Evolutionary conservation across 2,329 filamentous ascomycete genomes (phyloP), one percentile per base, ranked within the genome.

Genomic region (Aureobasidium mangrovei): DNA sequence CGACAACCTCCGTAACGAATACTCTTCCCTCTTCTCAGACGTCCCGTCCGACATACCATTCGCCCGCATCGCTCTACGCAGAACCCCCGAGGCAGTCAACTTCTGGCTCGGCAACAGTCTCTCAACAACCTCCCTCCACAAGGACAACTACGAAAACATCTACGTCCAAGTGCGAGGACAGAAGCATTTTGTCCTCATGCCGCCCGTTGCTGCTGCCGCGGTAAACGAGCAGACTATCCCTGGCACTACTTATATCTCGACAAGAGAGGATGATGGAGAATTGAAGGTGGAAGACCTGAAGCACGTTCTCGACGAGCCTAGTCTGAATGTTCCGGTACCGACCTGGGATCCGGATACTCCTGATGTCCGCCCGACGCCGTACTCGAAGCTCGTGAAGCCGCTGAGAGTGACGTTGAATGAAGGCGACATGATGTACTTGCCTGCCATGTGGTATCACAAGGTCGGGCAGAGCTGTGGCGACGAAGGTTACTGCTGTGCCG

Each of bases 391-490:
- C 8, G 81, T 80, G 0, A 70, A 70, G 45, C 83, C 85, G 5
- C 61, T 89, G 58, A 73, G 77, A n/a, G 81, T 91, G 1, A 86
- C 83, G 0, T 69, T 93, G 3, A 68, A 83, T 1, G 78, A 82
- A 7, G 87, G 87, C 0, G 88, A 93, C 65, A 88, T 93, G 82
- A 68, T 93, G 12, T 93, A 93, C 69, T 72, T 93, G 31, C 88
- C 88, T 5, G 83, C 85, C 4, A 79, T 91, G 75, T 93, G 88
- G 88, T 88, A 87, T 65, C 88, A 93, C 65, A 90, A 91, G 65
- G 88, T 93, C 4, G 82, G 79, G 5, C 88, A 93, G 65, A 82
- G 78, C 2, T 83, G 81, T 59, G 76, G 76, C 0, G 72, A 80
- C 0, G 85, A 90, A 58, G 84, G 83, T 0, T 81, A 91, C 32